These are phyloP conservation scores for Alloteropsis semialata DNA, from an alignment of 176 grass and related monocot species.

Conservation along the genomic window DNA sequence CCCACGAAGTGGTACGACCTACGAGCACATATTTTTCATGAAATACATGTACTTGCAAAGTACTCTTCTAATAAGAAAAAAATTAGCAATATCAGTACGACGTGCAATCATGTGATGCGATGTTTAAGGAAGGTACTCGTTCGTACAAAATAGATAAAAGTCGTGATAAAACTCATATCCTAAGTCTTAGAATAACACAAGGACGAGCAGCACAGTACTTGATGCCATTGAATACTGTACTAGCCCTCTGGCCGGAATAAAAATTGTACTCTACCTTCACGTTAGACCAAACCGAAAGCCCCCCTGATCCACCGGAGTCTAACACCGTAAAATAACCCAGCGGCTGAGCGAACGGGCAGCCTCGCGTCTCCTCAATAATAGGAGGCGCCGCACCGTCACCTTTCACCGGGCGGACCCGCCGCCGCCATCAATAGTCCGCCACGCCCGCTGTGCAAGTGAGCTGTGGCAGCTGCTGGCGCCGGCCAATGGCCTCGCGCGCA, in stretches of 20 bases:
- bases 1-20: background rate
- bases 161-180: background rate
- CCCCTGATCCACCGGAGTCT: background rate
- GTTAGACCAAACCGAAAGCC: background rate
- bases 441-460: background rate
- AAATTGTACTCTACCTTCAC: background rate
- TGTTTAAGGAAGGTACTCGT: background rate
- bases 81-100: too few species aligned
- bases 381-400: too few species aligned
- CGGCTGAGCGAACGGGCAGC: background rate
- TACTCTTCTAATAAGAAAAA: background rate
- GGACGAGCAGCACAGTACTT: background rate
- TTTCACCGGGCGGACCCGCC: background rate
- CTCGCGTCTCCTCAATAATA: background rate
- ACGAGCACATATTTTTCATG: background rate
- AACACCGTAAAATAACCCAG: background rate
- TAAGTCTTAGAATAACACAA: slow-evolving; percentile 4
- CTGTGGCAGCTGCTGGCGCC: slow-evolving; percentile 14
- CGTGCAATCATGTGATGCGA: background rate
- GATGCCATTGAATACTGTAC: background rate
- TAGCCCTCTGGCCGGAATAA: background rate
- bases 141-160: background rate
- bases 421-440: background rate
- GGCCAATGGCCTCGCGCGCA: background rate
- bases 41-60: background rate